Conservation (phyloP, 2,329 filamentous ascomycete species). For the Fusarium sp. region DNA sequence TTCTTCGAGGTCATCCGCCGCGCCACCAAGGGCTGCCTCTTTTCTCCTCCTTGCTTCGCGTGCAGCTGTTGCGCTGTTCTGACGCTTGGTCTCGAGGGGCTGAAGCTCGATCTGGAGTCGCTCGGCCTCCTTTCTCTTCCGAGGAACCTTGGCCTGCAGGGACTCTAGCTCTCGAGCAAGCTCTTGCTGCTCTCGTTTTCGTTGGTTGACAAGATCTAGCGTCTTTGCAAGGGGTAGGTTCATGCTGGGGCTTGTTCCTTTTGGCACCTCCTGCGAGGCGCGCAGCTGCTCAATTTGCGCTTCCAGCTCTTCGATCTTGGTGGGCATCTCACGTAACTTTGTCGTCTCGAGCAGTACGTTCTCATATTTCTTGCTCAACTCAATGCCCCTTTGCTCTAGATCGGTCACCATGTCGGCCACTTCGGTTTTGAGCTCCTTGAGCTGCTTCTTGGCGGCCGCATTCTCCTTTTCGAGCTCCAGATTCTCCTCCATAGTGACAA, state of each 20-base stretch:
- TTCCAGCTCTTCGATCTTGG: slow-evolving; percentile 65
- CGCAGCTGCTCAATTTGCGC: slow-evolving; percentile 63
- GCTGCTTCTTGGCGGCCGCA: slow-evolving; percentile 78
- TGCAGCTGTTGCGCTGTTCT: slow-evolving; percentile 77
- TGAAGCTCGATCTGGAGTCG: slow-evolving; percentile 77
- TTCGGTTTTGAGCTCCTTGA: slow-evolving; percentile 86
- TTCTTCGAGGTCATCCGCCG: slow-evolving; percentile 82
- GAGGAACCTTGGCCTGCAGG: slow-evolving; percentile 73
- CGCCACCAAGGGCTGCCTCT: slow-evolving; percentile 76
- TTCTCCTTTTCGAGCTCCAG: slow-evolving; percentile 79
- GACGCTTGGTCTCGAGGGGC: slow-evolving; percentile 77
- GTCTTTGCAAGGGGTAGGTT: slow-evolving; percentile 73
- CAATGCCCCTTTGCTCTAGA: slow-evolving; percentile 76
- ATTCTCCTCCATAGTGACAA: slow-evolving; percentile 89
- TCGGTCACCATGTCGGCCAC: slow-evolving; percentile 81
- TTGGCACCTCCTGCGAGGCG: slow-evolving; percentile 54
- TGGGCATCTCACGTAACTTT: slow-evolving; percentile 67
- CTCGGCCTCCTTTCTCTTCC: slow-evolving; percentile 78
- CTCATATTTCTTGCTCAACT: slow-evolving; percentile 71
- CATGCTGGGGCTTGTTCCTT: slow-evolving; percentile 60
- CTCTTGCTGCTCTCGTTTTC: slow-evolving; percentile 67
- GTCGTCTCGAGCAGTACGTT: slow-evolving; percentile 64
- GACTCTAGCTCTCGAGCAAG: slow-evolving; percentile 76
- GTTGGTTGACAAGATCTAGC: slow-evolving; percentile 65
- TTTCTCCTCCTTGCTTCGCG: slow-evolving; percentile 79